Conservation (phyloP, 768 basidiomycete genomes). For the Mycena kentingensis region DNA sequence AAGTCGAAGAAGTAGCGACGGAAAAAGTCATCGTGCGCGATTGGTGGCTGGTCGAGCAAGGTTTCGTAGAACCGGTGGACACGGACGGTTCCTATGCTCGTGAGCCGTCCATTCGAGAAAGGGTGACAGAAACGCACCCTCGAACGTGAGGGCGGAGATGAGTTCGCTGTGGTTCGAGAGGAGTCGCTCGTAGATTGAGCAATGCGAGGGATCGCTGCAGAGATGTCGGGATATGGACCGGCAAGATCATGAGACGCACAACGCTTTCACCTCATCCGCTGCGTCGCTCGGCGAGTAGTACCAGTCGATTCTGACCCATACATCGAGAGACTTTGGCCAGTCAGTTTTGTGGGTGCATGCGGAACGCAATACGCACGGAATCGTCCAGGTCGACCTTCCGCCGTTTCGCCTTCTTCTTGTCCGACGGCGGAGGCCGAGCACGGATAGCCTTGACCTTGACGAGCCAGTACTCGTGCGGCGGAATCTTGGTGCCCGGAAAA, state of each 20-base stretch:
- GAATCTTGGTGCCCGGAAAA: neutral
- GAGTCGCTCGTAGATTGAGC: constrained; percentile 8
- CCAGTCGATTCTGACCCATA: constrained; percentile 8
- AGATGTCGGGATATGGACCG: neutral
- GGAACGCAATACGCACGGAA: neutral
- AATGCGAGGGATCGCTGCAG: constrained; percentile 1
- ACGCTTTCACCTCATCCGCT: neutral
- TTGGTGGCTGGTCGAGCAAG: no score
- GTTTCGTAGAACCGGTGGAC: neutral
- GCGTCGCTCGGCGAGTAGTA: constrained; percentile 5
- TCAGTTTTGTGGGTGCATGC: no score
- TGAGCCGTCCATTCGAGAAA: neutral
- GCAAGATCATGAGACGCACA: neutral
- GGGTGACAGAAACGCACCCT: constrained; percentile 1
- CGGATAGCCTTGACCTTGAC: constrained; percentile 5
- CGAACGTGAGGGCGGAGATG: constrained; percentile 9
- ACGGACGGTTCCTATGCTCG: neutral
- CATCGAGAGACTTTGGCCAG: neutral
- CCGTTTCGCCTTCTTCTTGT: neutral
- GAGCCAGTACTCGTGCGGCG: neutral
- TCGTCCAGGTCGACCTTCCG: neutral
- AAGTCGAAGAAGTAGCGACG: no score
- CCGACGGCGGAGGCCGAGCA: neutral
- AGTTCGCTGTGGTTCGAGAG: constrained; percentile 10
- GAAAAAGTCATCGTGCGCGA: no score